Percentiles rank a stretch among this genome's conserved stretches.
phyloP scores from a whole-genome alignment of 441 rosid species.

The Brassica hybrid region DNA sequence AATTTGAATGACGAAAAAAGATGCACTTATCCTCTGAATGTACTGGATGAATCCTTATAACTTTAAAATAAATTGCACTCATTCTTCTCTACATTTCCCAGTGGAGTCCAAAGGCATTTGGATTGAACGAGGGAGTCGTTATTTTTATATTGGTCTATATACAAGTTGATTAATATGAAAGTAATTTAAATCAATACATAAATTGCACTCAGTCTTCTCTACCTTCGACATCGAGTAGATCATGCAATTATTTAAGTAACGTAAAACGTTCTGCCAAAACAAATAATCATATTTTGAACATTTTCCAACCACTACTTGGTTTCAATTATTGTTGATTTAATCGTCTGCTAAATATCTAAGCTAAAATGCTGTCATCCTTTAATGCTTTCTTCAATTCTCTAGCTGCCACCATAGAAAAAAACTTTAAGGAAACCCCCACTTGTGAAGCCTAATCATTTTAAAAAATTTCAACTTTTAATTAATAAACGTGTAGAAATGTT shows the following conservation, averaged over 20 bases:
- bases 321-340: neutral
- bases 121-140: neutral
- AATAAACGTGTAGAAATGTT: neutral
- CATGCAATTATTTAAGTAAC: constrained; percentile 2
- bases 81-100: neutral
- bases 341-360: neutral
- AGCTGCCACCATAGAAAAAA: neutral
- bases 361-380: neutral
- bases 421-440: neutral
- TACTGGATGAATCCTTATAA: neutral
- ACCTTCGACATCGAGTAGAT: neutral
- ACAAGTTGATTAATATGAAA: neutral
- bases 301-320: neutral
- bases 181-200: neutral
- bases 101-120: neutral
- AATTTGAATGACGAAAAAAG: neutral
- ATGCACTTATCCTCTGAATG: neutral
- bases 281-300: constrained; percentile 1
- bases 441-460: neutral
- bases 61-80: neutral
- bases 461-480: neutral
- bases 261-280: neutral
- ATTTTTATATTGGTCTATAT: neutral
- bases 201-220: no score
- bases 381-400: constrained; percentile 1